Base-by-base conservation (phyloP, 805 yeast genomes). In the Ogataea populi-albae region DNA sequence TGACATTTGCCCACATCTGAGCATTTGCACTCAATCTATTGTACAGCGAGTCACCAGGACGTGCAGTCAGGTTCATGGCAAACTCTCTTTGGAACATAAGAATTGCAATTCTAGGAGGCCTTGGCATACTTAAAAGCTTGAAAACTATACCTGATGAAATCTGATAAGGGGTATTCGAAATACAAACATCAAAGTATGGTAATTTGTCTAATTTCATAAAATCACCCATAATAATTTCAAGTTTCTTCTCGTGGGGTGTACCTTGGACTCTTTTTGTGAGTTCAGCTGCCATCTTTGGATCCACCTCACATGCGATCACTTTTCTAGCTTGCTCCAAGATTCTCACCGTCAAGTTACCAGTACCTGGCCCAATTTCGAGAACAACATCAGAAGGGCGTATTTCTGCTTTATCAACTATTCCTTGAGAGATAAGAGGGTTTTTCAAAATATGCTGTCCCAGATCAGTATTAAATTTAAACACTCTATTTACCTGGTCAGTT, bases 261-360 rank as follows among this genome's bases (percentile, higher is more conserved):
- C 97, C 97, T 54, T 87, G 96, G 11, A 93, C 98, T 69, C 98
- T 81, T 61, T 93, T 93, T 8, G 97, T 87, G 52, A 93, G 71
- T 63, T 93, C 98, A 0, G 98, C 98, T 3, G 98, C 98, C 98
- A 93, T 93, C 66, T 97, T 73, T n/a, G 98, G 98, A 65, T 93
- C 98, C 87, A 89, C 89, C 66, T 93, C 98, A 35, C 86, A 93
- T 0, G 98, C 98, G 31, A 86, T 75, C n/a, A 91, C 97, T 51
- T 86, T 88, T 38, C 86, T 73, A 0, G 97, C 98, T 60, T 88
- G 83, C 51, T 91, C 97, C 37, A 93, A 64, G 23, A 93, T 93
- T 43, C 94, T 73, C 23, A 91, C 95, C 0, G 98, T 93, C 64
- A 93, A 71, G 55, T 93, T 93, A 68, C 98, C 98, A 0, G 98